Evolutionary conservation across 805 yeast genomes (phyloP).

Genomic region (Saccharomyces paradoxus): DNA sequence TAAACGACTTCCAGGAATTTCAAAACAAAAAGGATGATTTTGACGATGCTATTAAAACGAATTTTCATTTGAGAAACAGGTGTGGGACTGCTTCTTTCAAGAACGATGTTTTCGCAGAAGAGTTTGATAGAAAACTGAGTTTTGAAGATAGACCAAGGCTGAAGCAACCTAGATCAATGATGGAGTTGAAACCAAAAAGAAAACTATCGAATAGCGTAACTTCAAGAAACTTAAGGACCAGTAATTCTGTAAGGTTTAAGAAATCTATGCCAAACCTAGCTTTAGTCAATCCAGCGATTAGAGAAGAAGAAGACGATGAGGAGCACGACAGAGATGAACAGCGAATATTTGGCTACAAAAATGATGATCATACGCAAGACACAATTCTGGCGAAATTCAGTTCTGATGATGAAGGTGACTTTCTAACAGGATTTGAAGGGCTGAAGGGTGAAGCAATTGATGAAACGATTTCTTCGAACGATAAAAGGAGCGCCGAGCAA

Average conservation of each 20-base stretch:
- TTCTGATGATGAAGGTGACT: neutral
- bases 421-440: neutral
- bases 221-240: constrained; percentile 17
- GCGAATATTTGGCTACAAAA: neutral
- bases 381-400: neutral
- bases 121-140: constrained; percentile 10
- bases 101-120: constrained; percentile 10
- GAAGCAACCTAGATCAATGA: constrained; percentile 29
- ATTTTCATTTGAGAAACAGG: constrained; percentile 8
- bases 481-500: constrained; percentile 20
- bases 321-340: constrained; percentile 3
- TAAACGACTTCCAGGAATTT: constrained; percentile 26
- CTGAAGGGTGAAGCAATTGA: constrained; percentile 9
- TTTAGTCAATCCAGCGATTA: constrained; percentile 9
- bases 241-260: constrained; percentile 17
- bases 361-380: neutral
- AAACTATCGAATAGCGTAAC: constrained; percentile 23
- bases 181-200: constrained; percentile 18
- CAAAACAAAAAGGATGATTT: constrained; percentile 19
- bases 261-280: constrained; percentile 24
- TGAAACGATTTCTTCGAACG: constrained; percentile 17
- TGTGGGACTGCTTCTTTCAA: neutral
- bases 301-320: constrained; percentile 12
- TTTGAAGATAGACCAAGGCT: constrained; percentile 8
- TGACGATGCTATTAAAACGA: constrained; percentile 21